Evolutionary conservation across 345 rosid genomes (phyloP).

Genomic region (Eucalyptus curtisii): DNA sequence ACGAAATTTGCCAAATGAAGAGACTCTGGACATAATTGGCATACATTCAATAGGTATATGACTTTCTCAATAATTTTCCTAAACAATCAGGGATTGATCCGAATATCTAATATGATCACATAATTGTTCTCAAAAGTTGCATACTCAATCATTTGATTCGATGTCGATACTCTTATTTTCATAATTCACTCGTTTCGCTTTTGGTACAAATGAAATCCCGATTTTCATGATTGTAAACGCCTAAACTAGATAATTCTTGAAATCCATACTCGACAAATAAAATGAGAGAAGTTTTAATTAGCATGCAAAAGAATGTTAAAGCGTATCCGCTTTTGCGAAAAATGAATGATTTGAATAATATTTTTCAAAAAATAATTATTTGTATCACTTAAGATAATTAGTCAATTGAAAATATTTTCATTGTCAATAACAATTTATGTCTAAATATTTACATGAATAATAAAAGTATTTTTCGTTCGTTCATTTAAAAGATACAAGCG

Average conservation of each 20-base stretch:
- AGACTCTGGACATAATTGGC: neutral
- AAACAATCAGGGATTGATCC: neutral
- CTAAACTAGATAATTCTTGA: neutral
- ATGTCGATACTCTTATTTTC: neutral
- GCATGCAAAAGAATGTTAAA: too few relatives aligned
- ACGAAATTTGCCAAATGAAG: neutral
- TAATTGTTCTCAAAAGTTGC: neutral
- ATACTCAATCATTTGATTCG: neutral
- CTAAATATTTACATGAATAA: neutral
- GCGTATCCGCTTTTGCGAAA: too few relatives aligned
- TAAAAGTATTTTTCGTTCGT: accelerated
- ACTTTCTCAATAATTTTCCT: neutral
- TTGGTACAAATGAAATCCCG: neutral
- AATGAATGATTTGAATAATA: too few relatives aligned
- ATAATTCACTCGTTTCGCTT: neutral
- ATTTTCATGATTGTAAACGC: neutral
- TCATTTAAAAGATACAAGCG: neutral
- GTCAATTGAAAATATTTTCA: neutral
- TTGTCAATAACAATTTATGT: neutral
- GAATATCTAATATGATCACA: neutral
- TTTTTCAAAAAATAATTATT: too few relatives aligned
- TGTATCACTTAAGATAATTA: neutral
- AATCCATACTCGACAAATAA: neutral
- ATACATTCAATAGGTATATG: neutral
- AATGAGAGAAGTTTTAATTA: too few relatives aligned